These are phyloP conservation scores for Aspergillus sp. DNA, from an alignment of 2,329 filamentous ascomycete genomes.

Conservation along the genomic window DNA sequence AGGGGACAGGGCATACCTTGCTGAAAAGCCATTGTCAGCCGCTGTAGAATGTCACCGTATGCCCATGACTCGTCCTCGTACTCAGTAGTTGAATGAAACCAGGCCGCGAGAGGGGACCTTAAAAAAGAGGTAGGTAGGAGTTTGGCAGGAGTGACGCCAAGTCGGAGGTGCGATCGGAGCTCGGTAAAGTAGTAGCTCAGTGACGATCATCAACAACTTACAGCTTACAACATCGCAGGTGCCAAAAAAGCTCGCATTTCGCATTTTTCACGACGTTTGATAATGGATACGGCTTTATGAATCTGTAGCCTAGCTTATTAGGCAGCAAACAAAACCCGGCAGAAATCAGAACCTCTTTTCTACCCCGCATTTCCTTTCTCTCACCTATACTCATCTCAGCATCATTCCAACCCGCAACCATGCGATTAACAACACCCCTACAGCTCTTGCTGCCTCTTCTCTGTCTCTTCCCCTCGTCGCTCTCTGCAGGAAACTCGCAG, in stretches of 20 bases:
- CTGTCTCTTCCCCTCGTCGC: conserved; percentile 15
- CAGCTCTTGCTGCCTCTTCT: conserved; percentile 24
- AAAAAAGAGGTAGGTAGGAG: neutral
- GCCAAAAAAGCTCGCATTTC: neutral
- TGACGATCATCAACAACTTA: neutral
- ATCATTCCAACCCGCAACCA: conserved; percentile 10
- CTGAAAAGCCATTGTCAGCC: conserved; percentile 34
- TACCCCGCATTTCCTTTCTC: neutral
- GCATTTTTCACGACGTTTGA: neutral
- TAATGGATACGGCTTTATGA: neutral
- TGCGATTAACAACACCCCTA: conserved; percentile 18
- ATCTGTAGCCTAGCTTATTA: neutral
- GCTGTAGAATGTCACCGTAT: conserved; percentile 20
- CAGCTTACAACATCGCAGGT: neutral
- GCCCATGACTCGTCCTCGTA: conserved; percentile 26
- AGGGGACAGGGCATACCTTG: conserved; percentile 22
- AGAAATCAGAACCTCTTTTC: neutral
- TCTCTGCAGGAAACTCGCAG: conserved; percentile 25
- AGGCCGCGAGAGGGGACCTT: neutral
- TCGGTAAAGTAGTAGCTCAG: neutral
- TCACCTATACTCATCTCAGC: neutral
- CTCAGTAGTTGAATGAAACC: conserved; percentile 2
- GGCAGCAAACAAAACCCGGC: neutral
- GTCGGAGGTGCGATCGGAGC: neutral
- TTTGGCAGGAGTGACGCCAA: conserved; percentile 5